Evolutionary conservation across 371 early-diverging fungal species (phyloP), one percentile per base, ranked within the genome.

Genomic region (Chytridium lagenaria): DNA sequence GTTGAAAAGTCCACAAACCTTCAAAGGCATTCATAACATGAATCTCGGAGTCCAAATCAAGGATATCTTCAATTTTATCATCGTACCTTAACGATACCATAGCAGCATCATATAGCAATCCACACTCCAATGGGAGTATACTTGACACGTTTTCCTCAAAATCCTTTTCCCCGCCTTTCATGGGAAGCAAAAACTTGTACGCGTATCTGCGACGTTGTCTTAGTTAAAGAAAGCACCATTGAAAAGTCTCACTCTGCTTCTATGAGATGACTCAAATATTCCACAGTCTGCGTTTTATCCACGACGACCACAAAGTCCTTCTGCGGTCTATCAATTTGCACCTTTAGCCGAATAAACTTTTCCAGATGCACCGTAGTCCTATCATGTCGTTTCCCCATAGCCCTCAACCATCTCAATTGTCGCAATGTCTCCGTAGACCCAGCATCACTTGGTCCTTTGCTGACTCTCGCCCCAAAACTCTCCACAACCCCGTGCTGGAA

Each of bases 241-340:
- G n/a, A n/a, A n/a, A n/a, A n/a, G n/a, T 30, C 55, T 37, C 15
- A 78, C 75, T 84, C 84, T 7, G 85, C 84, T 59, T 85, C 85
- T 26, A 83, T 80, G 49, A 73, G 77, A 19, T 64, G 66, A 2
- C 80, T 74, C 10, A 85, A 51, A 50, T 84, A 77, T 63, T 85
- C 84, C 37, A 85, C 71, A 23, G 80, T 84, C 30, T 77, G 74
- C 15, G 50, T 57, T 22, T 71, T 30, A 51, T 78, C 78, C 12
- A 77, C 74, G 31, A 75, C 55, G 16, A 82, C 67, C 26, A 39
- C 34, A 55, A 78, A 78, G 23, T 36, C 52, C 3, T 33, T 57
- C 44, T 37, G 63, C 16, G 74, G 69, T 7, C 66, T 50, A 36
- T 71, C 57, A 12, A 72, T 30, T 1, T n/a, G 23, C 12, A 78